Conservation (phyloP, 495 filamentous ascomycete species). For the Daldinia concentrica region DNA sequence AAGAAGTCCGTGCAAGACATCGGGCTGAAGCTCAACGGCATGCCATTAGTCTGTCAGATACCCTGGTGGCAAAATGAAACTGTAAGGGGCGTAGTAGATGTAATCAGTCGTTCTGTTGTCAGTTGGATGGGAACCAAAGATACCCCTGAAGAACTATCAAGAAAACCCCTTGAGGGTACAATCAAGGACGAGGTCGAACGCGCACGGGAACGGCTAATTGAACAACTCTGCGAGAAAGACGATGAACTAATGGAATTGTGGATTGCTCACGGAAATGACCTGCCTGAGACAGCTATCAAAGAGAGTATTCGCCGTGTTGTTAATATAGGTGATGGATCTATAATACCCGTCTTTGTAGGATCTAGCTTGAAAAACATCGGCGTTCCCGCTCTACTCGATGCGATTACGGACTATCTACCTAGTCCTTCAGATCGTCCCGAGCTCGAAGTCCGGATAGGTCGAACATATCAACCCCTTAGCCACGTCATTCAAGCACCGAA, state of each 20-base stretch:
- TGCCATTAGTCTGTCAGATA: constrained; percentile 92
- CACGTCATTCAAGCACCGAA: constrained; percentile 58
- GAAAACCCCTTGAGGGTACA: constrained; percentile 13
- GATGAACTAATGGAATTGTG: constrained; percentile 86
- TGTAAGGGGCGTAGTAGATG: constrained; percentile 85
- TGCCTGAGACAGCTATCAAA: constrained; percentile 72
- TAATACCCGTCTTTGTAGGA: constrained; percentile 90
- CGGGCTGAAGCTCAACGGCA: constrained; percentile 77
- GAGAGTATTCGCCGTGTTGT: constrained; percentile 78
- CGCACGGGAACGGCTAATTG: constrained; percentile 81
- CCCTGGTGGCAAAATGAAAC: constrained; percentile 88
- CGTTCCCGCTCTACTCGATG: constrained; percentile 91
- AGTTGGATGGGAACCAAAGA: constrained; percentile 50
- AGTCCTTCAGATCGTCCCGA: constrained; percentile 81
- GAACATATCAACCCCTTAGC: constrained; percentile 60
- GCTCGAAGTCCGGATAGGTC: constrained; percentile 75
- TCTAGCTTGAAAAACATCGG: constrained; percentile 95
- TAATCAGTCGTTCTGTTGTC: constrained; percentile 61
- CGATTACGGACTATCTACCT: constrained; percentile 84
- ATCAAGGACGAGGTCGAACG: constrained; percentile 75
- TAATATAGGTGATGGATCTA: constrained; percentile 64
- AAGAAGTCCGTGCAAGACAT: constrained; percentile 86
- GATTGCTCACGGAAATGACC: constrained; percentile 77
- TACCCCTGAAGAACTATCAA: constrained; percentile 29
- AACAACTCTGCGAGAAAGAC: constrained; percentile 86